Evolutionary conservation across 306 rosid species (phyloP).

Genomic region (Prunus kanzakura): DNA sequence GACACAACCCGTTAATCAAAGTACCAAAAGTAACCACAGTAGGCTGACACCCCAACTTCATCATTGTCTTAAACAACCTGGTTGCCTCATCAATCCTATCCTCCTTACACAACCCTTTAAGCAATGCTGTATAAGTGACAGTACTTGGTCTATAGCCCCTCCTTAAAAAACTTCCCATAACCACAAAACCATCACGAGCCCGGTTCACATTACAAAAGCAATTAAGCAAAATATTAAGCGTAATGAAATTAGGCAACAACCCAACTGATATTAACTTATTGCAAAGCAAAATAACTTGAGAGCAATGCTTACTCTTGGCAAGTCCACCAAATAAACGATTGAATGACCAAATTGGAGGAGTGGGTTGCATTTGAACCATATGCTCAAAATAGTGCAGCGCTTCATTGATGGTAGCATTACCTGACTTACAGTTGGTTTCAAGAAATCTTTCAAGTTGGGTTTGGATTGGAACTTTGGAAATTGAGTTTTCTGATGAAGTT

Average conservation of each 20-base stretch:
- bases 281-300: slow-evolving; percentile 15
- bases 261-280: slow-evolving; percentile 4
- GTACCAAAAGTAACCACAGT: slow-evolving; percentile 29
- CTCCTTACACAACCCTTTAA: slow-evolving; percentile 46
- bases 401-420: slow-evolving; percentile 20
- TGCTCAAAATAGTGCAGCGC: slow-evolving; percentile 24
- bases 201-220: slow-evolving; percentile 36
- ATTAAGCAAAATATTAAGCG: slow-evolving; percentile 36
- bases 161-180: slow-evolving; percentile 30
- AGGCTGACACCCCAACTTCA: slow-evolving; percentile 34
- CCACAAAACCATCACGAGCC: slow-evolving; percentile 28
- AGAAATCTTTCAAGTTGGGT: slow-evolving; percentile 24
- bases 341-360: slow-evolving; percentile 36
- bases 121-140: slow-evolving; percentile 32
- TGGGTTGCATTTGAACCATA: slow-evolving; percentile 36
- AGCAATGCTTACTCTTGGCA: slow-evolving; percentile 33
- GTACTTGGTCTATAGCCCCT: slow-evolving; percentile 31
- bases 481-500: not conserved
- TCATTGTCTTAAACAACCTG: slow-evolving; percentile 27
- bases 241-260: slow-evolving; percentile 17
- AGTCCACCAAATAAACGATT: slow-evolving; percentile 35
- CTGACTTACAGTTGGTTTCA: slow-evolving; percentile 20
- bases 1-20: slow-evolving; percentile 44
- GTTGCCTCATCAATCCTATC: slow-evolving; percentile 32
- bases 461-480: slow-evolving; percentile 5